These are phyloP conservation scores for Colletotrichum sp. DNA, from an alignment of 2,329 filamentous ascomycete species.

Conservation along the genomic window DNA sequence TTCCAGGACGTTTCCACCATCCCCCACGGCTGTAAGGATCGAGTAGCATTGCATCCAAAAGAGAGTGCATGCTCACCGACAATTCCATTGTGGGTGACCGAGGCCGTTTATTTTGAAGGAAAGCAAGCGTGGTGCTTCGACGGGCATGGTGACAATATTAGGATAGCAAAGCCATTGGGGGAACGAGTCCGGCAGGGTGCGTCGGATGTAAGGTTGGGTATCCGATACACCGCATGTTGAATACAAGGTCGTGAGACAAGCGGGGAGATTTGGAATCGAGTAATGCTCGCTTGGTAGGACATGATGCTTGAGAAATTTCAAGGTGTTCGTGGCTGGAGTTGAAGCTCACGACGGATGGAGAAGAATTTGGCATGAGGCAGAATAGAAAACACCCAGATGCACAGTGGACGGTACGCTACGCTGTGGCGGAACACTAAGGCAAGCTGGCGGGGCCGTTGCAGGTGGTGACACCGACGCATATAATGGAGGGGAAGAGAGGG, in stretches of 20 bases:
- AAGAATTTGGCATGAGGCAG: neutral
- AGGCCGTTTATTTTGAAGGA: neutral
- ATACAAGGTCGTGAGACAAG: neutral
- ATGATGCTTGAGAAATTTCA: neutral
- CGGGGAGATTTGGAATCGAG: neutral
- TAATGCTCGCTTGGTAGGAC: neutral
- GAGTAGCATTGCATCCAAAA: neutral
- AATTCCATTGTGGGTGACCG: neutral
- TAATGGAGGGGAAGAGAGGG: neutral
- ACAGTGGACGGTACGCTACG: neutral
- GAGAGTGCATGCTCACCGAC: constrained; percentile 5
- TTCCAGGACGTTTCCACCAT: neutral
- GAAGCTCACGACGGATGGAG: neutral
- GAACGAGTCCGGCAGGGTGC: neutral
- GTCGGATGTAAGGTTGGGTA: neutral
- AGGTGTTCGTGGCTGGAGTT: neutral
- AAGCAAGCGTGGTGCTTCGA: neutral
- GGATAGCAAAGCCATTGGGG: neutral
- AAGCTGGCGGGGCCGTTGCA: neutral
- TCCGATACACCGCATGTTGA: neutral
- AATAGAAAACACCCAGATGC: neutral
- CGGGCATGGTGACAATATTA: neutral
- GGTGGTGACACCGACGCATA: neutral
- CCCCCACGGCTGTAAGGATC: neutral
- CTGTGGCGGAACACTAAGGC: neutral